Conservation (phyloP, 2,329 filamentous ascomycete species). For the Chaetomiaceae sp. region DNA sequence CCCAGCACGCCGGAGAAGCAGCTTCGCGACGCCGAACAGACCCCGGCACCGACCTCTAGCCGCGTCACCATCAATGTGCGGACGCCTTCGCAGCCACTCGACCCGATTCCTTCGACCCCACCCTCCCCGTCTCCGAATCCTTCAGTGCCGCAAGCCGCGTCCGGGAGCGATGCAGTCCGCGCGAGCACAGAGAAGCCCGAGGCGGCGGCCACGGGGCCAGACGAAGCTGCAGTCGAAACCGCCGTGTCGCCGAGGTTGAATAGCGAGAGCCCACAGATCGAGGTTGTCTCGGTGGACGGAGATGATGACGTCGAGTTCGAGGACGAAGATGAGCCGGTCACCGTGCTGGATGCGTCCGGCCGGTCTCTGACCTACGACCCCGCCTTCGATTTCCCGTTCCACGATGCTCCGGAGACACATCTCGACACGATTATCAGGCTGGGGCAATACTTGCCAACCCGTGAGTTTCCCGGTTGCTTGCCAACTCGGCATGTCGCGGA, state of each 20-base stretch:
- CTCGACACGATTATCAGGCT: conserved; percentile 27
- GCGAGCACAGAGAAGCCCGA: conserved; percentile 43
- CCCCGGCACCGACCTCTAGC: conserved; percentile 45
- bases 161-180: conserved; percentile 31
- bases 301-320: conserved; percentile 30
- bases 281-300: conserved; percentile 36
- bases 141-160: conserved; percentile 20
- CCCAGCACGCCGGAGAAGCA: conserved; percentile 40
- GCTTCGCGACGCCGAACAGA: conserved; percentile 29
- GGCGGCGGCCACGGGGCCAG: conserved; percentile 31
- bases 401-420: conserved; percentile 24
- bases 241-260: conserved; percentile 34
- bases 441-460: conserved; percentile 22
- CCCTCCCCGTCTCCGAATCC: conserved; percentile 32
- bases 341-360: conserved; percentile 19
- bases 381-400: conserved; percentile 42
- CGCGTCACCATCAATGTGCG: conserved; percentile 57
- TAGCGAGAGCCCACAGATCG: conserved; percentile 39
- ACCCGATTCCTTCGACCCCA: conserved; percentile 39
- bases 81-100: conserved; percentile 36
- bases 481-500: too few species aligned
- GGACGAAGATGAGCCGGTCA: conserved; percentile 18
- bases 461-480: conserved; percentile 13
- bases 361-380: conserved; percentile 34
- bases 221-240: conserved; percentile 25